Base-by-base conservation (phyloP, 768 basidiomycete genomes). In the Termitomyces sp. region DNA sequence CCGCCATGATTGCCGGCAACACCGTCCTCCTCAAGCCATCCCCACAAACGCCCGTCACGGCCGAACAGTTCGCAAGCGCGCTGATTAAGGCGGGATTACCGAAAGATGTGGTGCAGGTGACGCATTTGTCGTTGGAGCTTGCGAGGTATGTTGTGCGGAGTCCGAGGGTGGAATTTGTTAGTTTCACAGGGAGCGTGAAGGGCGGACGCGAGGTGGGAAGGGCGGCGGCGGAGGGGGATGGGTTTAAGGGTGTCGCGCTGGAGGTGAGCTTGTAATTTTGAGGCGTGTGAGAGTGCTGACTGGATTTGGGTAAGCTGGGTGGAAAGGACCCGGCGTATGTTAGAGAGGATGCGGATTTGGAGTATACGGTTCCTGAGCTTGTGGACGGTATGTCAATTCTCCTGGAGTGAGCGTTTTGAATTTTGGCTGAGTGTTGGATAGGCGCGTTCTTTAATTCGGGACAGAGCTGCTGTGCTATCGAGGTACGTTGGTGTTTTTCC, bases 281-380 rank as follows among this genome's bases (percentile, higher is more conserved):
- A 8, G 46, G 31, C 8, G 35, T 37, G 32, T 37, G 23, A n/a
- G 37, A 5, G 25, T 53, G 11, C 53, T 29, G 29, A 14, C 9
- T 11, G 14, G 38, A 2, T 19, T 41, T n/a, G 19, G 43, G 16
- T 31, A 19, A 93, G 90, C 84, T 99, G 16, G 97, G 97, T 2
- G 97, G 97, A 1, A 98, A 99, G 71, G 97, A 99, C 66, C 94
- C 97, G 2, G 97, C 96, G 2, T 99, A 98, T 66, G 95, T 99
- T 6, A 77, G 94, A 23, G 73, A 82, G 2, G 96, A 98, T 69
- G 93, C 90, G 0, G 85, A 97, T 71, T 66, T 97, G 1, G 82
- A 83, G 11, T 98, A 89, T 65, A 89, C 94, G 0, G 87, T 85
- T 12, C 80, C 83, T 23, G 89, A 98, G 65, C 82, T 98, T 3